Evolutionary conservation across 1,139 yeast genomes (phyloP).

Genomic region (Suhomyces choctaworum): DNA sequence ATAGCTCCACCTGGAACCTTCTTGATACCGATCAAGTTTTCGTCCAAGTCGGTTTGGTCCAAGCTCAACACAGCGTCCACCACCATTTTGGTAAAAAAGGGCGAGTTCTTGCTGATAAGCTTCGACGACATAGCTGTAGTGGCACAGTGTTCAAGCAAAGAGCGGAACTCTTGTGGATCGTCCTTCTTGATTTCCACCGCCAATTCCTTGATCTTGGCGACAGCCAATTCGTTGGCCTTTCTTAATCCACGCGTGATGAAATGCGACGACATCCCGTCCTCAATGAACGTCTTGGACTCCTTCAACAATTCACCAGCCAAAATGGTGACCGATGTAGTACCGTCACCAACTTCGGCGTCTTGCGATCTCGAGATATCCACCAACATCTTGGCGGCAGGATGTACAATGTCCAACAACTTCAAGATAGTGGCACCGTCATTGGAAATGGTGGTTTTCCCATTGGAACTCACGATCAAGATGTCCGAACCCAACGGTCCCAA

Average conservation of each 20-base stretch:
- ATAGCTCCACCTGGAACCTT: slow-evolving; percentile 96
- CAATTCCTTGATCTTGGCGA: slow-evolving; percentile 68
- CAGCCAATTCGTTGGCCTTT: slow-evolving; percentile 77
- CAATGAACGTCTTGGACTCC: slow-evolving; percentile 86
- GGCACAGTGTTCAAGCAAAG: slow-evolving; percentile 87
- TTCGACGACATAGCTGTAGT: slow-evolving; percentile 97
- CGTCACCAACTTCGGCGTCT: slow-evolving; percentile 99
- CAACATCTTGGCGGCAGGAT: slow-evolving; percentile 94
- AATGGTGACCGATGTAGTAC: slow-evolving; percentile 93
- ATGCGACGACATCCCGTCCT: slow-evolving; percentile 93
- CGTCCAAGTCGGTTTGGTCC: slow-evolving; percentile 84
- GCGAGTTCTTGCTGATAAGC: slow-evolving; percentile 81
- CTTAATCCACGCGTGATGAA: slow-evolving; percentile 86
- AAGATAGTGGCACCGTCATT: slow-evolving; percentile 98
- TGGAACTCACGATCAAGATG: slow-evolving; percentile 78
- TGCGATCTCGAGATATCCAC: slow-evolving; percentile 96
- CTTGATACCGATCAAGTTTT: slow-evolving; percentile 88
- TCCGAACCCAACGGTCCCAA: slow-evolving; percentile 98
- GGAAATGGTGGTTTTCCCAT: slow-evolving; percentile 89
- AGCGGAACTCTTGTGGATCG: slow-evolving; percentile 58
- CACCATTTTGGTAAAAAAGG: slow-evolving; percentile 91
- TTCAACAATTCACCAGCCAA: slow-evolving; percentile 93
- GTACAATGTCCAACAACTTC: slow-evolving; percentile 90
- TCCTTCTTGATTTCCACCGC: slow-evolving; percentile 64
- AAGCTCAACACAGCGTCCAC: slow-evolving; percentile 91